Base-by-base conservation (phyloP, 257 asterid genomes). In the Linderniella brevidens region DNA sequence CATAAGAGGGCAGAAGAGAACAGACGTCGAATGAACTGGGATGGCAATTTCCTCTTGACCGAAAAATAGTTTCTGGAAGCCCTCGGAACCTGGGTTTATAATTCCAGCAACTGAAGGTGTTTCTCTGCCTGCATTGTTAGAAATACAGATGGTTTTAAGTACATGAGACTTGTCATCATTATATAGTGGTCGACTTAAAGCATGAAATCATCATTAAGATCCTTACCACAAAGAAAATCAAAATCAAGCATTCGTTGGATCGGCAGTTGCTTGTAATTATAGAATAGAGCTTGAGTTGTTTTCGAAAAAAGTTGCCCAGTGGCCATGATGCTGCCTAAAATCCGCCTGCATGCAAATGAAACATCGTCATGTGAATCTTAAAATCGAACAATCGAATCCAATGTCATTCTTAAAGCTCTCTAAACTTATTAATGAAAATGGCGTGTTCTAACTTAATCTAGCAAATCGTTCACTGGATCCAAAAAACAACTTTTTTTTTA, bases 181-280 rank as follows among this genome's bases (percentile, higher is more conserved):
- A 25, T 25, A 3, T 6, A 25, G 32, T 25, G 32, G 4, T 2
- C 6, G 32, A 25, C 32, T 25, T 25, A 25, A 2, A 25, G 32
- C 32, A 25, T 25, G 6, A 2, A 25, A 25, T 6, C 32, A 25
- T 25, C 32, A 25, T 25, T 25, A 25, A 25, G 4, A 16, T 1
- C 14, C 75, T 37, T 48, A 88, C 98, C 98, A 61, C 87, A 88
- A 48, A 88, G 94, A 74, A 88, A 84, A 67, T 88, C 98, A 67
- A 88, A 88, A 64, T 88, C 98, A 65, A 88, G 98, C 98, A 88
- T 88, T 61, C 98, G 90, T 76, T 88, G 98, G 53, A 88, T 76
- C 5, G 98, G 98, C 47, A 84, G 79, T 50, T 88, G 95, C 87
- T 88, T 88, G 76, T 67, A 88, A 55, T 88, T 88, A 63, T 88